Base-by-base conservation (phyloP, 345 rosid species). In the Citrus maxima region DNA sequence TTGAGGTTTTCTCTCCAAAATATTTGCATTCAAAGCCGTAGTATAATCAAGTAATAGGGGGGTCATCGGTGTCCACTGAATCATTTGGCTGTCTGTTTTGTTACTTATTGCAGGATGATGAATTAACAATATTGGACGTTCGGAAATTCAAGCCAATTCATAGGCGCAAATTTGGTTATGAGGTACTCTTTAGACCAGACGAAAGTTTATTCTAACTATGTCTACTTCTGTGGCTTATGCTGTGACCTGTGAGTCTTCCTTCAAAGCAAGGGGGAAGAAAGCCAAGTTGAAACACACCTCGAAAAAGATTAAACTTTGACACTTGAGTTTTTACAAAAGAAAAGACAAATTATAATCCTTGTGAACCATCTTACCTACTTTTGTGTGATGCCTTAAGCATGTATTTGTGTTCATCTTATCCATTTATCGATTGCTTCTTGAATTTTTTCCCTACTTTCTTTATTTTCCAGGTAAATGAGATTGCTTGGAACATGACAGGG, bases 401-500 rank as follows among this genome's bases (percentile, higher is more conserved):
- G 30, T 66, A 49, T 58, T 54, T n/a, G n/a, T 65, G 34, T 32
- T 46, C 35, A 42, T 40, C 5, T 40, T 25, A 58, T 16, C 32
- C 10, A 46, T 49, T 46, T 25, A 10, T 10, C 21, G 67, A 19
- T 21, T 72, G 51, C 28, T 34, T 56, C 8, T 32, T 54, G 51
- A 27, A 3, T 51, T 8, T 13, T 1, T 30, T 69, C 76, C 72
- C 10, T 32, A 13, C 24, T 10, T 12, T 51, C 35, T 72, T 71
- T 67, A 77, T 78, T 54, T 72, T 74, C 77, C 81, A 96, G 98
- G 99, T 96, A 32, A 96, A 96, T 85, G 99, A 96, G 86, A 96
- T 96, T 83, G 97, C 98, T 72, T 96, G 99, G 99, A 88, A 96
- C 87, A 93, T 87, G 89, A 87, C 97, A 10, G 97, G 99, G 81